Percentiles rank a stretch among this genome's conserved stretches.
phyloP scores from a whole-genome alignment of 805 yeast genomes.

The Spathaspora gorwiae region DNA sequence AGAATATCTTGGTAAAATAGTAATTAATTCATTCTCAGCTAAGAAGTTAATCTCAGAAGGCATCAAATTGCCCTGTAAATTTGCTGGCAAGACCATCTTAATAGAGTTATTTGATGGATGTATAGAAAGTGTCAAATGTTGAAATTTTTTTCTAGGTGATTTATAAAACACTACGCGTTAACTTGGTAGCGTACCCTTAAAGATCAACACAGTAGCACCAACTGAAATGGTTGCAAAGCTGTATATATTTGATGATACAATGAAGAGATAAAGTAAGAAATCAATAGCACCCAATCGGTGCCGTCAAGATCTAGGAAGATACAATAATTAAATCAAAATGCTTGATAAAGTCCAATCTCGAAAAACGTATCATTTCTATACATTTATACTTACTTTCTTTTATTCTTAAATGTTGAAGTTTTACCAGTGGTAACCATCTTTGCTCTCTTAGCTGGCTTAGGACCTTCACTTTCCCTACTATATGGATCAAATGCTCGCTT shows the following conservation, averaged over 20 bases:
- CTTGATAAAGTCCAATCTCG: no score
- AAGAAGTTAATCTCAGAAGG: constrained; percentile 79
- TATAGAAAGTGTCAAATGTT: background rate
- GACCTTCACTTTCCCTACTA: constrained; percentile 45
- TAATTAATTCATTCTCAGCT: constrained; percentile 73
- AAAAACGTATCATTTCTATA: background rate
- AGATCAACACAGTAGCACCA: background rate
- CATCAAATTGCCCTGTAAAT: constrained; percentile 51
- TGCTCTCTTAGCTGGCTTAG: constrained; percentile 47
- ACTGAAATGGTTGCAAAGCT: no score
- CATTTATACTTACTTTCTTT: background rate
- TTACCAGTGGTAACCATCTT: constrained; percentile 34
- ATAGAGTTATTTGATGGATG: no score
- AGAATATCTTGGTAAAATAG: constrained; percentile 74
- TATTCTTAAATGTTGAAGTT: constrained; percentile 27
- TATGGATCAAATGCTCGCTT: constrained; percentile 60
- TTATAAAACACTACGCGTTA: no score
- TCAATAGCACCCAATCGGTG: no score
- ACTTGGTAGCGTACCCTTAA: background rate
- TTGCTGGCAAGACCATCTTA: constrained; percentile 59
- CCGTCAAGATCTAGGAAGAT: no score
- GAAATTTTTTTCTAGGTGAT: background rate
- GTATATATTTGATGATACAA: no score
- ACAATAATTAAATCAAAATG: no score
- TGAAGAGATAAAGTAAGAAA: no score